Percentiles rank a stretch among this genome's conserved stretches.
phyloP scores from a whole-genome alignment of 345 rosid species.

The Salix udensis region DNA sequence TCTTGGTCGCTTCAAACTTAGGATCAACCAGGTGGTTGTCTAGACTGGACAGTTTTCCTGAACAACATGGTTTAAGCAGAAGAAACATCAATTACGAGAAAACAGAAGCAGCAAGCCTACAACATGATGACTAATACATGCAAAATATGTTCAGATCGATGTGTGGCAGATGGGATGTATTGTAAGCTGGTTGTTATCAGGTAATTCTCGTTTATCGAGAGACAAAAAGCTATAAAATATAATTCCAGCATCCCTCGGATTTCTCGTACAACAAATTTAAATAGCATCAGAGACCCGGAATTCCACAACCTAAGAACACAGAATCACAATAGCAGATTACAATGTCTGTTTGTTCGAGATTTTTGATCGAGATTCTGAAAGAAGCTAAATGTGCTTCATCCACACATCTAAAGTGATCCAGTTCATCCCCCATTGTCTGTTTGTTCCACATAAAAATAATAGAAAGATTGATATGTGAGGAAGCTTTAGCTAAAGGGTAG shows the following conservation, averaged over 20 bases:
- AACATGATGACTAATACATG: too few relatives aligned
- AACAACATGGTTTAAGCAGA: conserved; percentile 11
- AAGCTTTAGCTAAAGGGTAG: conserved; percentile 56
- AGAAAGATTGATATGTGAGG: conserved; percentile 55
- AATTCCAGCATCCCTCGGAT: too few relatives aligned
- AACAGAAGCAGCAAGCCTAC: neutral
- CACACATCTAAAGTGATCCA: conserved; percentile 42
- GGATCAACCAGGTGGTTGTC: conserved; percentile 62
- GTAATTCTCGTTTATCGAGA: too few relatives aligned
- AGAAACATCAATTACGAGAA: neutral
- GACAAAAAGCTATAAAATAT: too few relatives aligned
- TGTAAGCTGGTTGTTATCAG: too few relatives aligned
- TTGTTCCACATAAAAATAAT: conserved; percentile 51
- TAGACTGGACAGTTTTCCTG: conserved; percentile 60
- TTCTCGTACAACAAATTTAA: too few relatives aligned
- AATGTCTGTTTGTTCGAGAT: too few relatives aligned
- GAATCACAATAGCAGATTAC: too few relatives aligned
- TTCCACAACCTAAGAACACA: too few relatives aligned
- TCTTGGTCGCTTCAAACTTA: conserved; percentile 21
- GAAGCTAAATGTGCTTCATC: conserved; percentile 7
- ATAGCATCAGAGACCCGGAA: too few relatives aligned
- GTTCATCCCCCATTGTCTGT: conserved; percentile 45
- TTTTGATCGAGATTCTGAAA: neutral
- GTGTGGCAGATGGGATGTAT: too few relatives aligned
- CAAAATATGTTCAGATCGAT: too few relatives aligned